A percentile compares a stretch with the other conserved stretches of the same genome.
These are phyloP conservation scores for Camellia oleifera DNA, from an alignment of 179 eudicot species.

Conservation along the genomic window DNA sequence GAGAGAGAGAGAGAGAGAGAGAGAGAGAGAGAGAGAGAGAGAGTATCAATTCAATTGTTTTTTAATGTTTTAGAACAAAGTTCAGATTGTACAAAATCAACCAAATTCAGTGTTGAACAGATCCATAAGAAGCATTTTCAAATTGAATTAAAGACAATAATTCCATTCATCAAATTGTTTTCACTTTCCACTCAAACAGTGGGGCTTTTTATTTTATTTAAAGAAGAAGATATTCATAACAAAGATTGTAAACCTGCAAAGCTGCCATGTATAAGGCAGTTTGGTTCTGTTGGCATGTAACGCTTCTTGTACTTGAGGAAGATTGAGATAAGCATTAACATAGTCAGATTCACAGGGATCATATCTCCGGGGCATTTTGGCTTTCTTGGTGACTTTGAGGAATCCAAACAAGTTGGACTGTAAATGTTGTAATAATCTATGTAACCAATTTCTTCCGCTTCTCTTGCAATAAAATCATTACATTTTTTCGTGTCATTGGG, in stretches of 20 bases:
- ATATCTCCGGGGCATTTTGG: not conserved
- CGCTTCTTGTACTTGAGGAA: constrained; percentile 27
- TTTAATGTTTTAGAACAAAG: no score
- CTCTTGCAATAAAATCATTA: not conserved
- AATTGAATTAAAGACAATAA: no score
- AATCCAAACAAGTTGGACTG: constrained; percentile 18
- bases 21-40: no score
- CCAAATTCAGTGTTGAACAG: no score
- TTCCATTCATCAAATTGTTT: no score
- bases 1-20: no score
- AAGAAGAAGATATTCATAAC: not conserved
- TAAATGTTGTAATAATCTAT: constrained; percentile 29
- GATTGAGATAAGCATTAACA: constrained; percentile 29
- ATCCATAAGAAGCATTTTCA: no score
- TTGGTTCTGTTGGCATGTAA: constrained; percentile 39
- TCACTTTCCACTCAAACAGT: no score
- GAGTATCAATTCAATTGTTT: no score
- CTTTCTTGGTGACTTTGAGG: constrained; percentile 17
- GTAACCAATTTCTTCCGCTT: constrained; percentile 16
- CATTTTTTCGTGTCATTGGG: constrained; percentile 3
- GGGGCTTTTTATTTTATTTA: no score
- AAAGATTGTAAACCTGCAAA: constrained; percentile 27
- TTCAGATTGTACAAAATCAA: no score
- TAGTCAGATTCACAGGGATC: constrained; percentile 35
- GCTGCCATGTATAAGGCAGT: constrained; percentile 30